Evolutionary conservation across 345 rosid genomes (phyloP).

Genomic region (Conringia planisiliqua): DNA sequence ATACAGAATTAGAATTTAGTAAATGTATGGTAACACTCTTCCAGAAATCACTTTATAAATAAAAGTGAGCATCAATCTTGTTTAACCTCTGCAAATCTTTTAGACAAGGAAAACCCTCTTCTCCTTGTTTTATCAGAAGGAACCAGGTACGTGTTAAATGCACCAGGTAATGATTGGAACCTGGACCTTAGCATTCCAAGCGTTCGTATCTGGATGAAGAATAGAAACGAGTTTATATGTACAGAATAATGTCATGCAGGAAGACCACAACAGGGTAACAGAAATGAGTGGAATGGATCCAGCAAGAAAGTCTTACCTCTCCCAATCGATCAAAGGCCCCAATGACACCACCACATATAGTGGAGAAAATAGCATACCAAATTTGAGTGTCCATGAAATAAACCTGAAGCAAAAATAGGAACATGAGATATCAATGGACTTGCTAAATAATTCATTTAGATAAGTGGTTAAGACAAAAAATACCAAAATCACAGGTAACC

Average conservation of each 20-base stretch:
- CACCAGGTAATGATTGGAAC: conserved; percentile 90
- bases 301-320: conserved; percentile 55
- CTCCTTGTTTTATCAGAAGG: conserved; percentile 74
- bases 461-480: conserved; percentile 15
- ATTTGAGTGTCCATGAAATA: conserved; percentile 97
- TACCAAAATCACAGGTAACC: conserved; percentile 84
- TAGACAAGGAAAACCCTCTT: conserved; percentile 84
- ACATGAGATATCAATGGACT: conserved; percentile 13
- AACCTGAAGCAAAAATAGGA: conserved; percentile 48
- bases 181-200: conserved; percentile 96
- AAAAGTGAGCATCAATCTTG: conserved; percentile 13
- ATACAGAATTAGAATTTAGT: conserved; percentile 21
- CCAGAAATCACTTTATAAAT: background rate
- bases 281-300: background rate
- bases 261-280: background rate
- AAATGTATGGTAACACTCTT: conserved; percentile 7
- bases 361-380: conserved; percentile 89
- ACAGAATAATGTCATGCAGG: background rate
- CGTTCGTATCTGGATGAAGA: conserved; percentile 63
- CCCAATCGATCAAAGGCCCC: conserved; percentile 97
- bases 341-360: conserved; percentile 82
- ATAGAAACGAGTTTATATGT: background rate
- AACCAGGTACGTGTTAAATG: conserved; percentile 83
- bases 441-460: background rate
- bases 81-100: conserved; percentile 77